Percentiles rank a stretch among this genome's conserved stretches.
These are phyloP conservation scores for Citrullus mucosospermus DNA, from an alignment of 306 rosid species.

Conservation along the genomic window DNA sequence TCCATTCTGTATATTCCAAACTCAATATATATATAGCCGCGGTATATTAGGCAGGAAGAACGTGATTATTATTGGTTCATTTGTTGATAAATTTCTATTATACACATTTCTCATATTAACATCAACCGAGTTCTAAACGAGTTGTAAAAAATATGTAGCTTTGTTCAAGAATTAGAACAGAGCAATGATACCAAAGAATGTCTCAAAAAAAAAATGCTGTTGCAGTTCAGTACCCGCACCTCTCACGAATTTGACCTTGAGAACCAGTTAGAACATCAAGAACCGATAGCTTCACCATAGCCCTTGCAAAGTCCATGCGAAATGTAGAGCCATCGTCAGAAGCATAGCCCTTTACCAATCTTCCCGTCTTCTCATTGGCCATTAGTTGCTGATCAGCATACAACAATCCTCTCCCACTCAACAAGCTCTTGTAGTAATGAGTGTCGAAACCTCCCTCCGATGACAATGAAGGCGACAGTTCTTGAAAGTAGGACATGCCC, in stretches of 20 bases:
- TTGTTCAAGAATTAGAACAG: background rate
- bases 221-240: background rate
- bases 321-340: constrained; percentile 68
- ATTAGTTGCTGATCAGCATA: constrained; percentile 81
- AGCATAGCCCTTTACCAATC: constrained; percentile 57
- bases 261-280: constrained; percentile 26
- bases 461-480: constrained; percentile 32
- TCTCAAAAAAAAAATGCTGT: background rate
- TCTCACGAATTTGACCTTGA: constrained; percentile 23
- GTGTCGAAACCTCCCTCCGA: constrained; percentile 53
- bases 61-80: background rate
- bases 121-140: background rate
- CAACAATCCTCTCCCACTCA: constrained; percentile 65
- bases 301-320: constrained; percentile 60
- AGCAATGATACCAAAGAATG: background rate
- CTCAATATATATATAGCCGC: background rate
- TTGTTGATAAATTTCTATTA: background rate
- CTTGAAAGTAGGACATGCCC: constrained; percentile 30
- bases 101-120: background rate
- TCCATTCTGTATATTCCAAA: background rate
- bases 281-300: constrained; percentile 57
- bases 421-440: constrained; percentile 49
- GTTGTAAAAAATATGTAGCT: background rate
- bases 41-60: background rate
- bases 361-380: constrained; percentile 45